These are phyloP conservation scores for Aspergillus bridgeri DNA, from an alignment of 495 filamentous ascomycete species.

Conservation along the genomic window DNA sequence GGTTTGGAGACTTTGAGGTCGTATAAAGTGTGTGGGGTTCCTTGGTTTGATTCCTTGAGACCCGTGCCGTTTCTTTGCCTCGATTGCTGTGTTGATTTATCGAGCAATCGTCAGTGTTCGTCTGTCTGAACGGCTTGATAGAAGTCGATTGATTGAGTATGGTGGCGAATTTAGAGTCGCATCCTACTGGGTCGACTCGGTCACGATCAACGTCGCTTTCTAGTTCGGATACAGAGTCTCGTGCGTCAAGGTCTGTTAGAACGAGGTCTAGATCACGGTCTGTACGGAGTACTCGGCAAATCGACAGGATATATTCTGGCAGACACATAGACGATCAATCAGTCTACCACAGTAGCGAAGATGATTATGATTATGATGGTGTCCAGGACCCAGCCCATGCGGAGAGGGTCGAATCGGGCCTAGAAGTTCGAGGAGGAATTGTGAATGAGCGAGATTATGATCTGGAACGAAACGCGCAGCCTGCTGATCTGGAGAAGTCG, in stretches of 20 bases:
- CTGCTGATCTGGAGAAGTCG: slow-evolving; percentile 14
- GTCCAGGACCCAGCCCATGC: not conserved
- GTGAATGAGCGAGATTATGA: slow-evolving; percentile 33
- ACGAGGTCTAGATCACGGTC: slow-evolving; percentile 18
- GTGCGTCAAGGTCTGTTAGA: slow-evolving; percentile 6
- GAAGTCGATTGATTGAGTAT: not conserved
- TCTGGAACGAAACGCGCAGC: slow-evolving; percentile 20
- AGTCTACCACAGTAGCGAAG: slow-evolving; percentile 31
- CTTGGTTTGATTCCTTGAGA: not conserved
- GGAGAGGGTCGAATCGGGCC: slow-evolving; percentile 14
- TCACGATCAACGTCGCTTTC: slow-evolving; percentile 14
- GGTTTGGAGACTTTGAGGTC: not conserved
- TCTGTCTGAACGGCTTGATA: not conserved
- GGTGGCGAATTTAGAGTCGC: slow-evolving; percentile 2
- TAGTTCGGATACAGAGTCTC: slow-evolving; percentile 12
- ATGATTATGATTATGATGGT: slow-evolving; percentile 10
- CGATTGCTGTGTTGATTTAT: not conserved
- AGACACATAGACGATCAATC: slow-evolving; percentile 37
- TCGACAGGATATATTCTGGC: slow-evolving; percentile 30
- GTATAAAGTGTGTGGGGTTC: not conserved
- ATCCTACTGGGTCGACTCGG: slow-evolving; percentile 56
- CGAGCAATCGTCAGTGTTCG: not conserved
- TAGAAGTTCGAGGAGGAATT: slow-evolving; percentile 27
- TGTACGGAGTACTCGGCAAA: slow-evolving; percentile 4
- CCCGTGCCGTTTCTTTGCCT: not conserved